Conservation (phyloP, 495 filamentous ascomycete genomes). For the Xylaria scruposa region DNA sequence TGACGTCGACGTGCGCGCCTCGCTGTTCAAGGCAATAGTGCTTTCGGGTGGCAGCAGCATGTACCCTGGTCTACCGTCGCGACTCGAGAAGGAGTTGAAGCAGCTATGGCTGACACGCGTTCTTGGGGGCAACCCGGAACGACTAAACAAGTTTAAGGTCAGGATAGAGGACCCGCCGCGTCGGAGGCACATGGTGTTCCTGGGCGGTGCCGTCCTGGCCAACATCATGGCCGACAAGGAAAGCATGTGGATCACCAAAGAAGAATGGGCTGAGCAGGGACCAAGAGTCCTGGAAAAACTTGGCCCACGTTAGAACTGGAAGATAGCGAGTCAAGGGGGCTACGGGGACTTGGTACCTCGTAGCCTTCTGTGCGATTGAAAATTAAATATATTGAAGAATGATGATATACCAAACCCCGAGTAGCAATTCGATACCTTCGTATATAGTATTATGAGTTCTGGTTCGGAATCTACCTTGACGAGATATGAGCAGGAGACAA, state of each 20-base stretch:
- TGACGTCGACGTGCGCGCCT: conserved; percentile 91
- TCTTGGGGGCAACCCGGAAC: conserved; percentile 85
- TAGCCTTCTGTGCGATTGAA: conserved; percentile 12
- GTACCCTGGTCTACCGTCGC: conserved; percentile 94
- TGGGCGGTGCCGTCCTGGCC: conserved; percentile 94
- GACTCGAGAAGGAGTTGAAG: conserved; percentile 97
- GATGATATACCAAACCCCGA: background rate
- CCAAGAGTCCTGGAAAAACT: conserved; percentile 87
- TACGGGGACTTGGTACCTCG: conserved; percentile 26
- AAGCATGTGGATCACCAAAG: conserved; percentile 97
- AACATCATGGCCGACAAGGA: conserved; percentile 99
- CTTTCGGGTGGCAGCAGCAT: conserved; percentile 96
- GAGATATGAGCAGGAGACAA: background rate
- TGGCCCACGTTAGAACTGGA: conserved; percentile 68
- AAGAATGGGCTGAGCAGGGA: conserved; percentile 96
- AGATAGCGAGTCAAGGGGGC: conserved; percentile 4
- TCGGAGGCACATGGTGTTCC: conserved; percentile 97
- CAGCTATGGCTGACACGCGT: conserved; percentile 97
- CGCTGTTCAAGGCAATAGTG: conserved; percentile 96
- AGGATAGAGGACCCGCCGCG: conserved; percentile 97
- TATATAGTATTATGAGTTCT: background rate
- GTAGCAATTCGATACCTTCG: background rate
- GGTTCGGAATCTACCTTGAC: background rate
- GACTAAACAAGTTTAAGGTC: conserved; percentile 98
- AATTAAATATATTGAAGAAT: background rate